A percentile compares a stretch with the other conserved stretches of the same genome.
These are phyloP conservation scores for Dothiorella sarmentorum DNA, from an alignment of 2,329 filamentous ascomycete species.

Conservation along the genomic window DNA sequence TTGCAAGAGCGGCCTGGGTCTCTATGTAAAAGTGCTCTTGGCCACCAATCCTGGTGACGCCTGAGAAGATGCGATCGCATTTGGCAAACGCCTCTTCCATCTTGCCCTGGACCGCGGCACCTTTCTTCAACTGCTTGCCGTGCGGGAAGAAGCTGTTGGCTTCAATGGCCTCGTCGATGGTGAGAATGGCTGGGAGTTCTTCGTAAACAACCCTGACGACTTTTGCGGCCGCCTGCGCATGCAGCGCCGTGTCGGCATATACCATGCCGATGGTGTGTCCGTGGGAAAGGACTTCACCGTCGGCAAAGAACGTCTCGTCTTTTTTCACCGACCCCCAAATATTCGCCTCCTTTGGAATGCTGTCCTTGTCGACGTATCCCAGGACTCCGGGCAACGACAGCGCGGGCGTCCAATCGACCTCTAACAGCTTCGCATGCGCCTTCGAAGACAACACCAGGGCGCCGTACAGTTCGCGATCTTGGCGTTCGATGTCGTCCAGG, in stretches of 20 bases:
- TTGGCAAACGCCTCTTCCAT: slow-evolving; percentile 69
- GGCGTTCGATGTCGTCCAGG: slow-evolving; percentile 82
- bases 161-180: slow-evolving; percentile 91
- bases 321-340: slow-evolving; percentile 79
- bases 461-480: slow-evolving; percentile 82
- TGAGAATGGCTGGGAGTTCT: slow-evolving; percentile 78
- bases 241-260: slow-evolving; percentile 71
- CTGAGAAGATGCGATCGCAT: slow-evolving; percentile 79
- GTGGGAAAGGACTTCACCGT: slow-evolving; percentile 78
- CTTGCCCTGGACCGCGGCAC: slow-evolving; percentile 50
- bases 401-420: slow-evolving; percentile 70
- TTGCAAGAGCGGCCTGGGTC: slow-evolving; percentile 77
- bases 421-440: slow-evolving; percentile 80
- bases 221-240: slow-evolving; percentile 74
- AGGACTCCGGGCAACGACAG: slow-evolving; percentile 83
- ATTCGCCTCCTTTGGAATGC: slow-evolving; percentile 78
- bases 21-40: slow-evolving; percentile 98
- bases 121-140: slow-evolving; percentile 74
- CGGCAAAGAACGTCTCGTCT: slow-evolving; percentile 87
- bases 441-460: slow-evolving; percentile 84
- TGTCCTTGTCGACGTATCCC: slow-evolving; percentile 75
- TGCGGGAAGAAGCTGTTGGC: slow-evolving; percentile 81
- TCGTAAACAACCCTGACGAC: slow-evolving; percentile 87
- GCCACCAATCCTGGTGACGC: slow-evolving; percentile 79
- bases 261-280: slow-evolving; percentile 91